phyloP scores from a whole-genome alignment of 345 rosid genomes.

The Salix viminalis region DNA sequence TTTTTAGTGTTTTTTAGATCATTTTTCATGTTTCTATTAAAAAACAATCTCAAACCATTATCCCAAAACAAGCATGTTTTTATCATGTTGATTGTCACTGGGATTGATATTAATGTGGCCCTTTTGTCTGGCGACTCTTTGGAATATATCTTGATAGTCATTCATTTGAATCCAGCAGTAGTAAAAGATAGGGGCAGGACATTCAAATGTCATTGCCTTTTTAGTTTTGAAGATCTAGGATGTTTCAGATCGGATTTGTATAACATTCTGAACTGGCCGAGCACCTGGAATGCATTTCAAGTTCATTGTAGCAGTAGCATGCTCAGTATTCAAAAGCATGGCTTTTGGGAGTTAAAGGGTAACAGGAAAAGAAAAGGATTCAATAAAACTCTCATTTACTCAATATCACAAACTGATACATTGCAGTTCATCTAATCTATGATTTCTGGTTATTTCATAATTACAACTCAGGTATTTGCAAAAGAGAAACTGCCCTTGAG shows the following conservation, averaged over 20 bases:
- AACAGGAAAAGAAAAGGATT: neutral
- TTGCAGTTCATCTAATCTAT: neutral
- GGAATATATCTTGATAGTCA: no score
- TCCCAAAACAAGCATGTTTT: no score
- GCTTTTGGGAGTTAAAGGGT: neutral
- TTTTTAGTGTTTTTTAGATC: no score
- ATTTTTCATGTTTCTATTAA: no score
- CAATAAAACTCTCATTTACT: neutral
- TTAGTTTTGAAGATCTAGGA: neutral
- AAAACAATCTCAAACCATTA: no score
- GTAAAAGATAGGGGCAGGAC: neutral
- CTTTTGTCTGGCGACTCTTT: neutral
- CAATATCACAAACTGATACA: neutral
- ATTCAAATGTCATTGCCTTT: neutral
- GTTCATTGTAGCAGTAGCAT: neutral
- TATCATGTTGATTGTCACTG: neutral
- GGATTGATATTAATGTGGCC: neutral
- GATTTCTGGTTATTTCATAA: neutral
- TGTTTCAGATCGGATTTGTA: neutral
- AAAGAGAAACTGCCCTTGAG: neutral
- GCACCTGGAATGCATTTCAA: neutral
- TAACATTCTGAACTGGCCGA: neutral
- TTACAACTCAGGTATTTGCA: neutral
- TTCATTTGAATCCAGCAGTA: no score
- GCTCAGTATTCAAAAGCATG: neutral